Evolutionary conservation across 768 basidiomycete genomes (phyloP).

Genomic region (Fibroporia radiculosa): DNA sequence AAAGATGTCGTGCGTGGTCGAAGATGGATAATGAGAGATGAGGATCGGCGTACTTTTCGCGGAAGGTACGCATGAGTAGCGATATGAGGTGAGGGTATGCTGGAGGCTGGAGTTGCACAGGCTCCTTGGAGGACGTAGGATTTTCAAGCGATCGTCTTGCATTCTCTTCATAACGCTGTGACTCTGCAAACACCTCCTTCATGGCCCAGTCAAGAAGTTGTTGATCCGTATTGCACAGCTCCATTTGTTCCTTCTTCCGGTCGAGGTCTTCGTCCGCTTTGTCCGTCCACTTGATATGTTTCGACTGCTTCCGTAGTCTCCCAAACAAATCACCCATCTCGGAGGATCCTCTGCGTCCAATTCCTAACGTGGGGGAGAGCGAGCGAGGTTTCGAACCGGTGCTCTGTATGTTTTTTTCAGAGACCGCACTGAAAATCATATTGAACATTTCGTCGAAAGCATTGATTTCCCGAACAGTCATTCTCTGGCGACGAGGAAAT

Average conservation of each 20-base stretch:
- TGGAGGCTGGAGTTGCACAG: slow-evolving; percentile 45
- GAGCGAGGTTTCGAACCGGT: slow-evolving; percentile 5
- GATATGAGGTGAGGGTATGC: slow-evolving; percentile 73
- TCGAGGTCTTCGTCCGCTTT: slow-evolving; percentile 58
- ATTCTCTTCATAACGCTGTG: slow-evolving; percentile 39
- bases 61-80: slow-evolving; percentile 68
- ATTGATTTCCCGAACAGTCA: slow-evolving; percentile 60
- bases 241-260: slow-evolving; percentile 60
- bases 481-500: slow-evolving; percentile 39
- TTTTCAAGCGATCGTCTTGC: slow-evolving; percentile 29
- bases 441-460: slow-evolving; percentile 71
- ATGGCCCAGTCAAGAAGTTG: slow-evolving; percentile 70
- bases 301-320: slow-evolving; percentile 45
- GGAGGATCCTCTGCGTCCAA: slow-evolving; percentile 16
- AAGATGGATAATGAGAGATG: slow-evolving; percentile 79
- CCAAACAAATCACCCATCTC: slow-evolving; percentile 43
- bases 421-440: slow-evolving; percentile 41
- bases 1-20: slow-evolving; percentile 65
- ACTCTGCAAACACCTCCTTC: slow-evolving; percentile 59
- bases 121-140: slow-evolving; percentile 9
- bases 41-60: slow-evolving; percentile 73
- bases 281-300: slow-evolving; percentile 70
- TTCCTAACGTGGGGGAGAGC: slow-evolving; percentile 3
- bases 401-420: slow-evolving; percentile 1
- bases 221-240: slow-evolving; percentile 57